phyloP scores from a whole-genome alignment of 768 basidiomycete genomes.

The Cystobasidium tubakii region DNA sequence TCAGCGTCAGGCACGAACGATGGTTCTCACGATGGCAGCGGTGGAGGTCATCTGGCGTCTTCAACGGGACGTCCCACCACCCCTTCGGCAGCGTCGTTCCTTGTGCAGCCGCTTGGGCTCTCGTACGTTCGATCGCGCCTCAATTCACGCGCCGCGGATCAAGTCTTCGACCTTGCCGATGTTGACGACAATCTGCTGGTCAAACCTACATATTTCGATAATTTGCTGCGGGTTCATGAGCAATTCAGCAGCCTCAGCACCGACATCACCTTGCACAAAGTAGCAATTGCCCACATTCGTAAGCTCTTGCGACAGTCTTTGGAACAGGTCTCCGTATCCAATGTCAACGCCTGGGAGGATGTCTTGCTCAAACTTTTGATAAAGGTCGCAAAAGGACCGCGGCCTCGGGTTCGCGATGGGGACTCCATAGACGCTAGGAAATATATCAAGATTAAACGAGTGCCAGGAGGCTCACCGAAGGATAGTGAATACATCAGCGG shows the following conservation, averaged over 20 bases:
- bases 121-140: slow-evolving; percentile 12
- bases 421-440: slow-evolving; percentile 90
- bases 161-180: slow-evolving; percentile 31
- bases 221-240: neutral
- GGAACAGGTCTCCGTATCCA: slow-evolving; percentile 70
- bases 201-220: neutral
- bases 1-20: neutral
- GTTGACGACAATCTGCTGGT: slow-evolving; percentile 12
- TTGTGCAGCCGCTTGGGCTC: neutral
- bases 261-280: slow-evolving; percentile 60
- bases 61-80: slow-evolving; percentile 4
- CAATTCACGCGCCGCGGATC: slow-evolving; percentile 27
- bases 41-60: neutral
- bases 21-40: slow-evolving; percentile 3
- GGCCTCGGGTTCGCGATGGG: slow-evolving; percentile 49
- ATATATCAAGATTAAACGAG: slow-evolving; percentile 97
- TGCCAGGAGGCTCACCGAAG: slow-evolving; percentile 82
- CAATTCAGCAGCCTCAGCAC: neutral
- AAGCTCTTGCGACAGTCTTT: slow-evolving; percentile 88
- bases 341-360: slow-evolving; percentile 81
- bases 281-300: slow-evolving; percentile 82
- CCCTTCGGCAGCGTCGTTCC: slow-evolving; percentile 13
- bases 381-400: slow-evolving; percentile 62
- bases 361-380: slow-evolving; percentile 73
- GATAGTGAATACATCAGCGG: slow-evolving; percentile 97